Conservation (phyloP, 176 grass and related monocot genomes). For the Avena eriantha region DNA sequence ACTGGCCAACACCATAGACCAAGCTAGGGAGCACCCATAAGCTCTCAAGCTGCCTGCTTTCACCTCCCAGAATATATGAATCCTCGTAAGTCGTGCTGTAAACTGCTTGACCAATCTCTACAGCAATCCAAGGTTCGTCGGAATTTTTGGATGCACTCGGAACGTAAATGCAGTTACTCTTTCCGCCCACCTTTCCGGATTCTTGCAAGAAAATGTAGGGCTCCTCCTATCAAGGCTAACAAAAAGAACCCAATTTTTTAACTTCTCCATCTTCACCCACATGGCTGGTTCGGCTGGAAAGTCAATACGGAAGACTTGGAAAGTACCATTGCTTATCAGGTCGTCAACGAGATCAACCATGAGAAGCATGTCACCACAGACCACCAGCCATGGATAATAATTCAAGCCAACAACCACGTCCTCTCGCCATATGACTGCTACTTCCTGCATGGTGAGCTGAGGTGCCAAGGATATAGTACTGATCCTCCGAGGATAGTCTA, state of each 20-base stretch:
- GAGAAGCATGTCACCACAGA: too few relatives aligned
- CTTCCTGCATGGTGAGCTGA: slow-evolving; percentile 31
- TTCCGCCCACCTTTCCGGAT: too few relatives aligned
- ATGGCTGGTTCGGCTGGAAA: too few relatives aligned
- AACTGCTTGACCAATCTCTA: slow-evolving; percentile 30
- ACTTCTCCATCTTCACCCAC: too few relatives aligned
- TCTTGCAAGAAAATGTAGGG: too few relatives aligned
- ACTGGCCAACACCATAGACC: too few relatives aligned
- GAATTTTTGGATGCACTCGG: background rate
- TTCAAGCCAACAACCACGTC: background rate
- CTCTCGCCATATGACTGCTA: slow-evolving; percentile 20
- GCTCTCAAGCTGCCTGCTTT: background rate
- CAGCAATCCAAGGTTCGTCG: slow-evolving; percentile 19
- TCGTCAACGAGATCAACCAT: too few relatives aligned
- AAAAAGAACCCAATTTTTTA: too few relatives aligned
- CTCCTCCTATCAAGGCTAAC: too few relatives aligned
- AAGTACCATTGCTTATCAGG: too few relatives aligned
- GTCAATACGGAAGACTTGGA: too few relatives aligned
- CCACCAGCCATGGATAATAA: slow-evolving; percentile 15
- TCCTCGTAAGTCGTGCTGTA: background rate
- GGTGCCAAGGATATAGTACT: slow-evolving; percentile 34
- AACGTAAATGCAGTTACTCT: background rate
- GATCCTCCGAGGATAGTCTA: slow-evolving; percentile 38
- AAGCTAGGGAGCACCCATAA: slow-evolving; percentile 35
- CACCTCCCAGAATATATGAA: background rate